Conservation (phyloP, 345 rosid genomes). For the Brassica rapa region DNA sequence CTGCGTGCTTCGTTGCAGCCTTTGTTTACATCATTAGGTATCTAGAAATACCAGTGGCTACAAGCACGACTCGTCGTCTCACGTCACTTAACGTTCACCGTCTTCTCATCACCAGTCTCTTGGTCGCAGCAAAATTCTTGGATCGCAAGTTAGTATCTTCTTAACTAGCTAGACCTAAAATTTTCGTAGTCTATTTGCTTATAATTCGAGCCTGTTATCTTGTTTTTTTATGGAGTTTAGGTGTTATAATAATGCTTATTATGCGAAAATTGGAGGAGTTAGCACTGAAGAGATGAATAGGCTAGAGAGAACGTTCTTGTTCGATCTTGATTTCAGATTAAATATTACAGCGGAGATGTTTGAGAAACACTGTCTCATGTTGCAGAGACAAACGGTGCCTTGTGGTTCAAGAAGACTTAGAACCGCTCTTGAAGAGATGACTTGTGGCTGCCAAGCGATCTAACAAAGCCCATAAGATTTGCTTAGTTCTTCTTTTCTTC, state of each 20-base stretch:
- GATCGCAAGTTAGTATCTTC: constrained; percentile 42
- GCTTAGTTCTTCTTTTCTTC: neutral
- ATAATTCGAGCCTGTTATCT: neutral
- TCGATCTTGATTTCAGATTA: constrained; percentile 45
- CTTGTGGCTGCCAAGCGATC: constrained; percentile 33
- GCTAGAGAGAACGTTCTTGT: constrained; percentile 46
- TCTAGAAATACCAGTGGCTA: constrained; percentile 30
- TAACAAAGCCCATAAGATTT: neutral
- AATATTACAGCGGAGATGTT: constrained; percentile 42
- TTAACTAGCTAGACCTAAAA: constrained; percentile 4
- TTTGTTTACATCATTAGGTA: constrained; percentile 41
- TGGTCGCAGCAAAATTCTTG: constrained; percentile 49
- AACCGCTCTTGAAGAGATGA: constrained; percentile 27
- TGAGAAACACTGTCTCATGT: constrained; percentile 39
- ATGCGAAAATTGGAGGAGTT: constrained; percentile 53
- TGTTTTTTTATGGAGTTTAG: constrained; percentile 17
- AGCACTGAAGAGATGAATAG: constrained; percentile 49
- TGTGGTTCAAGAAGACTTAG: constrained; percentile 22
- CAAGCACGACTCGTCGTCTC: constrained; percentile 25
- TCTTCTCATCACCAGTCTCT: constrained; percentile 46
- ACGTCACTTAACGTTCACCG: constrained; percentile 51
- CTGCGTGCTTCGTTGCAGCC: constrained; percentile 41
- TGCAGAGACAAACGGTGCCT: constrained; percentile 39
- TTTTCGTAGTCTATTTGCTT: neutral
- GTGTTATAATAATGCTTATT: constrained; percentile 44